Conservation (phyloP, 768 basidiomycete genomes). For the Naganishia antarctica region DNA sequence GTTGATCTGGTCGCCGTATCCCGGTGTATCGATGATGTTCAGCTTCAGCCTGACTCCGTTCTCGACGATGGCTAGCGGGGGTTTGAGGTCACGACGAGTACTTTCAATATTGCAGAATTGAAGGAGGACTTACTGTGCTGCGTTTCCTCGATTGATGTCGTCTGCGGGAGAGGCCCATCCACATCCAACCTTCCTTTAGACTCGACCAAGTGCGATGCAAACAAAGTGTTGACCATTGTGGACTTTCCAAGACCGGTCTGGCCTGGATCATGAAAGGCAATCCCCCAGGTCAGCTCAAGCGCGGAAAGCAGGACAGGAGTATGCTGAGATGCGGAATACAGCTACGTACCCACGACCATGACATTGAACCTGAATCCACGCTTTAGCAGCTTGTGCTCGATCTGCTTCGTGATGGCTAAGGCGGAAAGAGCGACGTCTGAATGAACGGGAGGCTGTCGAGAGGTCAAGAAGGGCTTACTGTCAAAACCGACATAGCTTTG, state of each 20-base stretch:
- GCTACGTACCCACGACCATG: conserved; percentile 75
- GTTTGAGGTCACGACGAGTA: too few relatives aligned
- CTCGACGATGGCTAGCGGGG: conserved; percentile 75
- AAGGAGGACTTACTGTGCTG: conserved; percentile 71
- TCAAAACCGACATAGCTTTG: conserved; percentile 96
- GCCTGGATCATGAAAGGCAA: conserved; percentile 53
- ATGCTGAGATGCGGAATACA: neutral
- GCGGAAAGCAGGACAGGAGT: neutral
- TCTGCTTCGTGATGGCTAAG: conserved; percentile 79
- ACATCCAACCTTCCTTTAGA: conserved; percentile 87
- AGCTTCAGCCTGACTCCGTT: conserved; percentile 89
- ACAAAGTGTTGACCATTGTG: conserved; percentile 97
- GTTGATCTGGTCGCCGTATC: conserved; percentile 97
- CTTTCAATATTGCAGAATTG: neutral
- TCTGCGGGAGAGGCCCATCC: conserved; percentile 86
- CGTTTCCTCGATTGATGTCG: conserved; percentile 91
- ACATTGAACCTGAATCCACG: conserved; percentile 99
- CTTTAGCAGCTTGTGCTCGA: conserved; percentile 98
- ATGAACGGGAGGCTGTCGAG: neutral
- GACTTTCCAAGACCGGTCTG: conserved; percentile 98
- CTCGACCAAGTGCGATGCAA: conserved; percentile 96
- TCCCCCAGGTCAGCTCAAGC: neutral
- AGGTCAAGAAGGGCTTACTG: conserved; percentile 48
- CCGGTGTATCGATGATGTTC: conserved; percentile 98
- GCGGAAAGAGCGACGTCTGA: neutral